phyloP scores from a whole-genome alignment of 257 asterid genomes.

The Plantago ovata region DNA sequence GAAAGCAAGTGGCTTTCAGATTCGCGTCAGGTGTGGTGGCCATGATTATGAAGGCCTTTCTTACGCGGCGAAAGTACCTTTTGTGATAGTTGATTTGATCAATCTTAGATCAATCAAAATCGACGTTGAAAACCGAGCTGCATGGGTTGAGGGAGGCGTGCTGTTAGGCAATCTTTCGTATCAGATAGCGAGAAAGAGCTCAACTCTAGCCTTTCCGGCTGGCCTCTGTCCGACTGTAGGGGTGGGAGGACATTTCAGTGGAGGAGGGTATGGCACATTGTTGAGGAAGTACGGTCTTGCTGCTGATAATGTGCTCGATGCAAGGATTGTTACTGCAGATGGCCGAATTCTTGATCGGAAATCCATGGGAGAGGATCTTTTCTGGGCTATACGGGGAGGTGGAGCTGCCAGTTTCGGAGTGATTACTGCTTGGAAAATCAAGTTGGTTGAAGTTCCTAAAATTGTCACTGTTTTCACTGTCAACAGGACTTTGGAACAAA shows the following conservation, averaged over 20 bases:
- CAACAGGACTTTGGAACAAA: slow-evolving; percentile 33
- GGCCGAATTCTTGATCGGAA: slow-evolving; percentile 34
- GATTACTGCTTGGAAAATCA: slow-evolving; percentile 34
- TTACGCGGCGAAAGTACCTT: slow-evolving; percentile 28
- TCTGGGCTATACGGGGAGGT: slow-evolving; percentile 55
- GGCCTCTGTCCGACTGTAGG: slow-evolving; percentile 50
- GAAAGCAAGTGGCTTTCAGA: slow-evolving; percentile 17
- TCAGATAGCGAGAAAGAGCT: slow-evolving; percentile 13
- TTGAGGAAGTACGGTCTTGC: slow-evolving; percentile 35
- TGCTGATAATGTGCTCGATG: slow-evolving; percentile 40
- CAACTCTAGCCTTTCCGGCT: slow-evolving; percentile 34
- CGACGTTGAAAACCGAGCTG: slow-evolving; percentile 10
- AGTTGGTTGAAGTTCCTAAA: slow-evolving; percentile 29
- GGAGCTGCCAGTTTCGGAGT: slow-evolving; percentile 46
- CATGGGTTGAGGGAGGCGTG: slow-evolving; percentile 41
- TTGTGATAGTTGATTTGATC: slow-evolving; percentile 32
- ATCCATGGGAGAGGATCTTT: slow-evolving; percentile 49
- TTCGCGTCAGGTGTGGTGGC: slow-evolving; percentile 41
- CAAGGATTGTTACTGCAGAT: slow-evolving; percentile 22
- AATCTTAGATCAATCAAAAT: slow-evolving; percentile 23
- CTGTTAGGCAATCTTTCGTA: slow-evolving; percentile 34
- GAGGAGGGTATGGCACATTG: slow-evolving; percentile 46
- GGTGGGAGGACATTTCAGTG: slow-evolving; percentile 45
- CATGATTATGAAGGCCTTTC: slow-evolving; percentile 56
- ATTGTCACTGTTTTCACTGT: slow-evolving; percentile 38